These are phyloP conservation scores for Jatropha multifida DNA, from an alignment of 441 rosid genomes.

Conservation along the genomic window DNA sequence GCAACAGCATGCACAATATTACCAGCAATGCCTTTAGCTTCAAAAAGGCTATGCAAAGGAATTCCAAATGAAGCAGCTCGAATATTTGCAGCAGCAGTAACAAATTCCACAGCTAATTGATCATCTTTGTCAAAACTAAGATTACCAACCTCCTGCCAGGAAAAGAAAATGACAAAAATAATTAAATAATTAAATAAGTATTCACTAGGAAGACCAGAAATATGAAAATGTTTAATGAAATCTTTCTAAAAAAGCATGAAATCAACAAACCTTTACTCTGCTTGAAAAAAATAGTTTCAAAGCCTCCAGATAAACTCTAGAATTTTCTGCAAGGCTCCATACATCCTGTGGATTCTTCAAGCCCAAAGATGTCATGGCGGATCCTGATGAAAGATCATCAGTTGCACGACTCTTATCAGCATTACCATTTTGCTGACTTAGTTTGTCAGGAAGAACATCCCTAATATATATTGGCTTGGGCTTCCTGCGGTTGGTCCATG, in stretches of 20 bases:
- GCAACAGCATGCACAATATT: constrained; percentile 98
- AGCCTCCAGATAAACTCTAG: constrained; percentile 79
- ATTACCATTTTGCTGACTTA: constrained; percentile 62
- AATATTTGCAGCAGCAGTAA: constrained; percentile 98
- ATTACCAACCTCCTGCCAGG: constrained; percentile 78
- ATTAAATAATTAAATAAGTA: not conserved
- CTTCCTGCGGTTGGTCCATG: constrained; percentile 80
- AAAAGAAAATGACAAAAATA: constrained; percentile 2
- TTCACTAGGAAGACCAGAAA: constrained; percentile 12
- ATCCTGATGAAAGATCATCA: constrained; percentile 44
- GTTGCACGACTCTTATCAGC: constrained; percentile 34
- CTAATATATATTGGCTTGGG: constrained; percentile 79
- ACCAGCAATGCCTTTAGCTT: constrained; percentile 98
- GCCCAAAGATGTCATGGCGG: constrained; percentile 85
- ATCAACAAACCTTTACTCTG: constrained; percentile 63
- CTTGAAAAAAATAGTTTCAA: constrained; percentile 61
- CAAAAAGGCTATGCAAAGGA: constrained; percentile 94
- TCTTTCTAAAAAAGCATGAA: constrained; percentile 10
- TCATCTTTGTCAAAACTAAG: constrained; percentile 97
- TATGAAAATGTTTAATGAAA: not conserved
- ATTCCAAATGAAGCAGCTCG: constrained; percentile 91
- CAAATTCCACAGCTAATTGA: constrained; percentile 95
- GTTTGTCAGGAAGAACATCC: constrained; percentile 56
- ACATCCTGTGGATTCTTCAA: constrained; percentile 95
- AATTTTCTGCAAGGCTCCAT: constrained; percentile 82